Percentiles rank a stretch among this genome's conserved stretches.
Conservation (phyloP, 1,139 yeast genomes). For the Trichomonascaceae sp. region DNA sequence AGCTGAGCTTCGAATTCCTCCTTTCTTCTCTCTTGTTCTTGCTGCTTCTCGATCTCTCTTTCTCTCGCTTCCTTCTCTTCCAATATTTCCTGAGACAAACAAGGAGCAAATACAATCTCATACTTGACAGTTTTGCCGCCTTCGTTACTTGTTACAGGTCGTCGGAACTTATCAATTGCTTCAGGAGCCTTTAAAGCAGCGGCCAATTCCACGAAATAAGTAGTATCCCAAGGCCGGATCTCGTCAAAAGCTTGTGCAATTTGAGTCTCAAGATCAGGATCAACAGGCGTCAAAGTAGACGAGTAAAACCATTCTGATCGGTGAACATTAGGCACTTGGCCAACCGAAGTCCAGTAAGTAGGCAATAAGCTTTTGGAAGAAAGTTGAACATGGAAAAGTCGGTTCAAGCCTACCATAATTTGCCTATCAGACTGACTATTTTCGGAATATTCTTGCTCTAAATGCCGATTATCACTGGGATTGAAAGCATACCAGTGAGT, state of each 20-base stretch:
- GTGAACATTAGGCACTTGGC: conserved; percentile 27
- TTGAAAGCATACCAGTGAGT: conserved; percentile 35
- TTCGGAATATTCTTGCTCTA: conserved; percentile 9
- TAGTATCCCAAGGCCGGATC: conserved; percentile 31
- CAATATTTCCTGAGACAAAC: conserved; percentile 11
- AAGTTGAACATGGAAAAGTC: conserved; percentile 31
- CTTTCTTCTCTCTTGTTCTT: background rate
- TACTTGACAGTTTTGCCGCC: conserved; percentile 16
- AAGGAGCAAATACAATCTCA: conserved; percentile 29
- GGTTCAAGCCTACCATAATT: conserved; percentile 33
- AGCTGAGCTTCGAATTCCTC: conserved; percentile 7
- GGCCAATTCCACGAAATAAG: conserved; percentile 29
- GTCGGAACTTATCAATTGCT: conserved; percentile 27
- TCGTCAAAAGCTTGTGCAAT: conserved; percentile 25
- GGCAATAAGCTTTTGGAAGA: conserved; percentile 27
- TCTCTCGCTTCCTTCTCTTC: conserved; percentile 1
- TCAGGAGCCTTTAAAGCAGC: conserved; percentile 31
- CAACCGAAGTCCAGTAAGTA: conserved; percentile 33
- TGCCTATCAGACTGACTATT: conserved; percentile 13
- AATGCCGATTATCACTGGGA: conserved; percentile 28
- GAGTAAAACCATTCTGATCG: conserved; percentile 34
- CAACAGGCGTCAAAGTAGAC: conserved; percentile 32
- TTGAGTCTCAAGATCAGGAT: conserved; percentile 29
- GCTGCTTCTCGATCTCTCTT: background rate
- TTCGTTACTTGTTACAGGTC: conserved; percentile 19